A percentile compares a stretch with the other conserved stretches of the same genome.
These are phyloP conservation scores for Geotrichum histeridarum DNA, from an alignment of 1,139 yeast genomes.

Conservation along the genomic window DNA sequence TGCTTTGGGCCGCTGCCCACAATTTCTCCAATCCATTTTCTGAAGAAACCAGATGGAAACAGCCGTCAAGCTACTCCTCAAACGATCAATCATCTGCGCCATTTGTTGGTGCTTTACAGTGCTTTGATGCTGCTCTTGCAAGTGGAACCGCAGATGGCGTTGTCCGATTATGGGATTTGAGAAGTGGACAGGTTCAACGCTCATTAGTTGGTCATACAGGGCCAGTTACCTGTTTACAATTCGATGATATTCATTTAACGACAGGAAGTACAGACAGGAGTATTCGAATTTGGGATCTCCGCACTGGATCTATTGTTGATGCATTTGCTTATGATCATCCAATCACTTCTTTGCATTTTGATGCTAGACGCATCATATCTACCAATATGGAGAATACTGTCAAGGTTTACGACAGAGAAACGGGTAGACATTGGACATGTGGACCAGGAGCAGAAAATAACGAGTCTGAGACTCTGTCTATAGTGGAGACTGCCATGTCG, in stretches of 20 bases:
- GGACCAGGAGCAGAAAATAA: conserved; percentile 40
- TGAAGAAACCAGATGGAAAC: conserved; percentile 26
- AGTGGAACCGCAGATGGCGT: conserved; percentile 74
- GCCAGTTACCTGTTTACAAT: conserved; percentile 62
- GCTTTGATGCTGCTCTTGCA: conserved; percentile 66
- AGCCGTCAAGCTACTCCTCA: conserved; percentile 15
- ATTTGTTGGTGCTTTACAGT: conserved; percentile 57
- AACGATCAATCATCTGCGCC: conserved; percentile 29
- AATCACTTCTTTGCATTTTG: conserved; percentile 52
- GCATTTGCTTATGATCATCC: conserved; percentile 55
- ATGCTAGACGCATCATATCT: conserved; percentile 48
- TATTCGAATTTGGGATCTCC: conserved; percentile 64
- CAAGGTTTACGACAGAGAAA: conserved; percentile 53
- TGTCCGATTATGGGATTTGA: conserved; percentile 69
- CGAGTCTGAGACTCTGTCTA: conserved; percentile 24
- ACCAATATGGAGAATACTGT: conserved; percentile 48
- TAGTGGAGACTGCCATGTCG: conserved; percentile 45
- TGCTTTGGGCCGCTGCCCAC: conserved; percentile 50
- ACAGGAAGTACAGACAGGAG: conserved; percentile 64
- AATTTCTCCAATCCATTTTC: conserved; percentile 20
- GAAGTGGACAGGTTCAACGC: conserved; percentile 63
- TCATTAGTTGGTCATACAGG: conserved; percentile 66
- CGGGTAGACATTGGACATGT: conserved; percentile 49
- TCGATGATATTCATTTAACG: conserved; percentile 57
- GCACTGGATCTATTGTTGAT: conserved; percentile 58